Percentiles rank a stretch among this genome's conserved stretches.
Evolutionary conservation across 2,329 filamentous ascomycete genomes (phyloP).

Genomic region (Paraphoma chrysanthemicola): DNA sequence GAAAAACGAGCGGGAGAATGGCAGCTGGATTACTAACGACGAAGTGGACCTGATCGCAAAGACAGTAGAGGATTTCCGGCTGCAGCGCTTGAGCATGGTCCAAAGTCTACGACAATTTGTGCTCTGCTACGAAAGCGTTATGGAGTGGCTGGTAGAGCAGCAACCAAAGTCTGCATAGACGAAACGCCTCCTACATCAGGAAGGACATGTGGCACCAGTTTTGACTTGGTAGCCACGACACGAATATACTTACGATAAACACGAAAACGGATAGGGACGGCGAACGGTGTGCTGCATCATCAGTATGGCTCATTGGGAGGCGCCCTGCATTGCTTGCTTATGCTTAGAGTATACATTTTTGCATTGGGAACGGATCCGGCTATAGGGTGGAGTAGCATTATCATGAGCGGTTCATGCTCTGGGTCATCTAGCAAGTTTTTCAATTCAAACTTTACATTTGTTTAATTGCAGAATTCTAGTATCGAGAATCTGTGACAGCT

Average conservation of each 20-base stretch:
- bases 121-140: constrained; percentile 91
- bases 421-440: neutral
- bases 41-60: constrained; percentile 80
- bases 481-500: too few species aligned
- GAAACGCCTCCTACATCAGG: neutral
- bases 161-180: constrained; percentile 40
- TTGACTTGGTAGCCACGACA: neutral
- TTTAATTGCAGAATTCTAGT: neutral
- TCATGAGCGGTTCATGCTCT: neutral
- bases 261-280: neutral
- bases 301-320: constrained; percentile 14
- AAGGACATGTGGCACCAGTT: too few species aligned
- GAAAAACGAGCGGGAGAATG: constrained; percentile 51
- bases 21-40: constrained; percentile 73
- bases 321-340: constrained; percentile 14
- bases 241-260: neutral
- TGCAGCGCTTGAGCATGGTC: constrained; percentile 93
- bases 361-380: constrained; percentile 1
- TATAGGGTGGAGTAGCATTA: neutral
- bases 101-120: constrained; percentile 93
- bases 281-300: constrained; percentile 8
- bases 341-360: constrained; percentile 7
- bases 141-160: constrained; percentile 78
- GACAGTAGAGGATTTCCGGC: constrained; percentile 89
- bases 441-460: neutral